Evolutionary conservation across 106 monocot genomes (phyloP).

Genomic region (Hemerocallis citrina): DNA sequence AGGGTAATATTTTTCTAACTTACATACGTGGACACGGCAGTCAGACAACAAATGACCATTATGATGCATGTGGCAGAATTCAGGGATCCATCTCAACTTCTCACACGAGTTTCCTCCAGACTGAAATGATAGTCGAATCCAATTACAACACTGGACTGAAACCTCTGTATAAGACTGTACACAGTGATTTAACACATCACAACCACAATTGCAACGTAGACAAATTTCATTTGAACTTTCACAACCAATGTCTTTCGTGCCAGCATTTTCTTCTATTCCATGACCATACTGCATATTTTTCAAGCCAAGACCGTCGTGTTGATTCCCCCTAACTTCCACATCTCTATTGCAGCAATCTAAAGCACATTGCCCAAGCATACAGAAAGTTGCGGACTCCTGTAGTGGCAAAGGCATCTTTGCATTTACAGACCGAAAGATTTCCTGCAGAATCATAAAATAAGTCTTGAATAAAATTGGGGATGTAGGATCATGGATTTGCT

Average conservation of each 20-base stretch:
- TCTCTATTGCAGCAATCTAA: constrained; percentile 4
- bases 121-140: constrained; percentile 38
- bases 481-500: background rate
- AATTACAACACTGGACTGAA: constrained; percentile 23
- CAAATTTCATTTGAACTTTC: constrained; percentile 5
- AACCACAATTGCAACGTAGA: constrained; percentile 29
- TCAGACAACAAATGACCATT: constrained; percentile 26
- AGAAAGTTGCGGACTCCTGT: constrained; percentile 36
- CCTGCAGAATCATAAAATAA: constrained; percentile 20
- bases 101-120: constrained; percentile 6
- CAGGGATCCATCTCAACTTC: constrained; percentile 38
- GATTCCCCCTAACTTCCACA: background rate
- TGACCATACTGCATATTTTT: background rate
- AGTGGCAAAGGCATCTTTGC: constrained; percentile 44
- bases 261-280: constrained; percentile 5
- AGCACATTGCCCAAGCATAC: constrained; percentile 45
- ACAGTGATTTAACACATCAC: constrained; percentile 13
- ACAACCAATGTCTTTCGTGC: background rate
- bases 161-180: constrained; percentile 21
- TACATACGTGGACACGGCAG: constrained; percentile 80
- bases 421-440: constrained; percentile 34
- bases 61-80: constrained; percentile 51
- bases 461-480: background rate
- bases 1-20: constrained; percentile 28
- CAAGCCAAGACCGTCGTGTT: background rate